Percentiles rank a stretch among this genome's conserved stretches.
These are phyloP conservation scores for Papiliotrema nemorosa DNA, from an alignment of 1,284 basidiomycete genomes.

Conservation along the genomic window DNA sequence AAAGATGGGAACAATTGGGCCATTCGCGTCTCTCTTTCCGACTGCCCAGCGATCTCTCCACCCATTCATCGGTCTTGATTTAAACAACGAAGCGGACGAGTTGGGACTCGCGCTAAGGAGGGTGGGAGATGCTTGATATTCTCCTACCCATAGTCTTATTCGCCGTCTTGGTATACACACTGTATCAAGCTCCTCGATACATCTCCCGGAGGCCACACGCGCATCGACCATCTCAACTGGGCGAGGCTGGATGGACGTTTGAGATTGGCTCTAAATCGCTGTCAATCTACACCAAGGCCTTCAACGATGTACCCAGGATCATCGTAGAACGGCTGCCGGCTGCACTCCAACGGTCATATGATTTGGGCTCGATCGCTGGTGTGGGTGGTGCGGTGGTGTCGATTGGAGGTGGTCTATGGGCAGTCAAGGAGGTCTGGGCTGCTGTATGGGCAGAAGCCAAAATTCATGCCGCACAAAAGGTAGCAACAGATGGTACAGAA, in stretches of 20 bases:
- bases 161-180: conserved; percentile 10
- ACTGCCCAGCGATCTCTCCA: too few relatives aligned
- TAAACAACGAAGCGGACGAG: too few relatives aligned
- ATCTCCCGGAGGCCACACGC: background rate
- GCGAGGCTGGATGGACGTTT: conserved; percentile 6
- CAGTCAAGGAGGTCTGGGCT: conserved; percentile 22
- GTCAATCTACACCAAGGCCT: conserved; percentile 20
- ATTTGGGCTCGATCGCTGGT: conserved; percentile 14
- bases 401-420: conserved; percentile 17
- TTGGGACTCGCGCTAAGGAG: too few relatives aligned
- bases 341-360: conserved; percentile 16
- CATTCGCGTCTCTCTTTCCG: too few relatives aligned
- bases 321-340: conserved; percentile 1
- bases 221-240: conserved; percentile 16
- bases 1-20: too few relatives aligned
- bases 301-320: conserved; percentile 21
- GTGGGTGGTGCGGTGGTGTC: conserved; percentile 9
- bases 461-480: conserved; percentile 21
- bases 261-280: conserved; percentile 18
- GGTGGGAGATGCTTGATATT: conserved; percentile 28
- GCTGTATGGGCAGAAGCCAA: conserved; percentile 32
- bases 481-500: background rate
- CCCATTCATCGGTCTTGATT: too few relatives aligned
- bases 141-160: conserved; percentile 22
- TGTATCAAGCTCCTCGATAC: conserved; percentile 8